Evolutionary conservation across 345 rosid genomes (phyloP).

Genomic region (Triadica sebifera): DNA sequence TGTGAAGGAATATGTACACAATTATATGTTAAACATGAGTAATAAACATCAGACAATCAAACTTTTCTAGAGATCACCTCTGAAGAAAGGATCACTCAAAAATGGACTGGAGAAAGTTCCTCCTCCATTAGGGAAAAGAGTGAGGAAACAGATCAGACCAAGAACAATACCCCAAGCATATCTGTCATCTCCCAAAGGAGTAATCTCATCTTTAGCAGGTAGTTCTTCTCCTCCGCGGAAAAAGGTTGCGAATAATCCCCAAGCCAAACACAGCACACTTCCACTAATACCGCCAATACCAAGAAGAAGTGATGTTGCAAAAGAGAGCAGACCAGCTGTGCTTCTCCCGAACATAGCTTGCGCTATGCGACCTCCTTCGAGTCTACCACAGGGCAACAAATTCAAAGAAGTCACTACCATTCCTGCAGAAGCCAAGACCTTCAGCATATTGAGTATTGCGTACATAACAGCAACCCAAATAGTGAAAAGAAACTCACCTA

Average conservation of each 20-base stretch:
- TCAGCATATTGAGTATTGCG: too few species aligned
- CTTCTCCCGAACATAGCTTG: slow-evolving; percentile 92
- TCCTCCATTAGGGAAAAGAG: slow-evolving; percentile 86
- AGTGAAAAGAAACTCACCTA: slow-evolving; percentile 48
- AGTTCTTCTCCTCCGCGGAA: slow-evolving; percentile 88
- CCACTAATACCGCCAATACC: slow-evolving; percentile 83
- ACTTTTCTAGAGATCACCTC: slow-evolving; percentile 48
- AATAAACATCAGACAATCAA: too few species aligned
- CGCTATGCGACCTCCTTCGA: slow-evolving; percentile 92
- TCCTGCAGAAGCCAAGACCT: slow-evolving; percentile 40
- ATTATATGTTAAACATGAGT: too few species aligned
- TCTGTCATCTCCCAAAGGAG: slow-evolving; percentile 64
- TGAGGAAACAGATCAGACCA: slow-evolving; percentile 84
- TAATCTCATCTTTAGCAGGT: slow-evolving; percentile 87
- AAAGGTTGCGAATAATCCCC: slow-evolving; percentile 93
- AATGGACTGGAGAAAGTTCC: slow-evolving; percentile 84
- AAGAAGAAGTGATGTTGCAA: slow-evolving; percentile 72
- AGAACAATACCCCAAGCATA: slow-evolving; percentile 82
- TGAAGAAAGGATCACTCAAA: slow-evolving; percentile 71
- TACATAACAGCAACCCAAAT: background rate
- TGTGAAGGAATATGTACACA: too few species aligned
- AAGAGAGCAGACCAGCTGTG: slow-evolving; percentile 65
- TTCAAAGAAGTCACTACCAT: slow-evolving; percentile 94
- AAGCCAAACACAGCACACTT: slow-evolving; percentile 79
- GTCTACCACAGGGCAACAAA: slow-evolving; percentile 90